Base-by-base conservation (phyloP, 495 filamentous ascomycete genomes). In the Evansstolkia leycettana region DNA sequence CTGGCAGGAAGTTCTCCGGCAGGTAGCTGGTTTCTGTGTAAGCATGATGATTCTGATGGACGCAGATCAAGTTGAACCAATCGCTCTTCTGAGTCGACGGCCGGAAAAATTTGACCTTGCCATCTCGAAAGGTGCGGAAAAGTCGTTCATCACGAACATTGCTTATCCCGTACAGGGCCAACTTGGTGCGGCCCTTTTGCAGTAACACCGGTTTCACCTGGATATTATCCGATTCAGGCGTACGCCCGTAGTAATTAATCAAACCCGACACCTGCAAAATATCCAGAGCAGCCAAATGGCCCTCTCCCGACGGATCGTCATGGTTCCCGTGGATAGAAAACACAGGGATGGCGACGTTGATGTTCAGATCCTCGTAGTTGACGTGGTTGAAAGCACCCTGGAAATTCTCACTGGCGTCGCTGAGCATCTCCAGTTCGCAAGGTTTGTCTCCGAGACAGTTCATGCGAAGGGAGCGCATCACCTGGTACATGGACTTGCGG, bases 251-350 rank as follows among this genome's bases (percentile, higher is more conserved):
- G 63, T 96, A 99, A 52, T 99, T 99, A 35, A 96, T 60, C 0
- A 99, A 63, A 1, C 90, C 90, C 0, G 88, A 84, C 8, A 89
- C 75, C 52, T 94, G 86, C 9, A 99, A 73, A 6, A 99, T 53
- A 56, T 99, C 90, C 10, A 99, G 67, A 10, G 87, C 83, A 39
- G 89, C 87, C 34, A 80, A 74, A 54, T 88, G 82, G 16, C 87
- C 92, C 42, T 94, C 86, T 5, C 92, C 90, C 28, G 84, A 85
- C 1, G 90, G 90, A 55, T 99, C 90, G 50, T 99, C 90, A 60
- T 99, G 90, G 52, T 99, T 99, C 18, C 90, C 90, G 48, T 99
- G 90, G 33, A 99, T 99, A 1, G 87, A 93, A 51, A 99, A 99
- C 23, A 99, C 85, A 0, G 90, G 90, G 30, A 95, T 94, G 9